A percentile compares a stretch with the other conserved stretches of the same genome.
Evolutionary conservation across 129 eudicot species (phyloP).

Genomic region (Arctium lappa): DNA sequence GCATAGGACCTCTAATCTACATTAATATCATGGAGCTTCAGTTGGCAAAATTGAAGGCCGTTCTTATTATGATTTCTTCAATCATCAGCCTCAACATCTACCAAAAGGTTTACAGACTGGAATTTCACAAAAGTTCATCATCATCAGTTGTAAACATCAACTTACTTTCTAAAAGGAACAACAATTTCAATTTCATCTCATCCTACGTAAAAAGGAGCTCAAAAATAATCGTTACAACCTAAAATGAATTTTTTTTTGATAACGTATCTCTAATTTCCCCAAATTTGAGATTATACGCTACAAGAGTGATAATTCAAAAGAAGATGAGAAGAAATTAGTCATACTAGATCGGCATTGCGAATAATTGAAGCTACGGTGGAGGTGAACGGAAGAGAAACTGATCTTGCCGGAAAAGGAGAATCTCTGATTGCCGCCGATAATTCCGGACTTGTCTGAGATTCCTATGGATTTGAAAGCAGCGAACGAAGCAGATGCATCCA

Average conservation of each 20-base stretch:
- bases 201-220: too few species aligned
- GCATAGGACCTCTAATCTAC: too few species aligned
- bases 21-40: too few species aligned
- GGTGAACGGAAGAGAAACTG: conserved; percentile 11
- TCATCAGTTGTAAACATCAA: too few species aligned
- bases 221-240: neutral
- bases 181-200: too few species aligned
- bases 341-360: conserved; percentile 39
- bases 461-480: conserved; percentile 30
- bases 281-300: neutral
- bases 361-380: neutral
- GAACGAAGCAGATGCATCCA: conserved; percentile 47
- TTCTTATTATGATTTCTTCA: too few species aligned
- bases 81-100: too few species aligned
- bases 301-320: neutral
- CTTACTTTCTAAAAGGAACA: too few species aligned
- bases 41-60: too few species aligned
- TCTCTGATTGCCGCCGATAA: conserved; percentile 11
- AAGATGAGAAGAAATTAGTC: neutral
- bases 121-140: too few species aligned
- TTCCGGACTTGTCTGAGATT: conserved; percentile 12
- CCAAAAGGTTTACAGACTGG: too few species aligned
- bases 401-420: conserved; percentile 9
- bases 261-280: neutral
- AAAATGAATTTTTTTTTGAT: neutral